Evolutionary conservation across 2,329 filamentous ascomycete species (phyloP).

Genomic region (Beauveria australis): DNA sequence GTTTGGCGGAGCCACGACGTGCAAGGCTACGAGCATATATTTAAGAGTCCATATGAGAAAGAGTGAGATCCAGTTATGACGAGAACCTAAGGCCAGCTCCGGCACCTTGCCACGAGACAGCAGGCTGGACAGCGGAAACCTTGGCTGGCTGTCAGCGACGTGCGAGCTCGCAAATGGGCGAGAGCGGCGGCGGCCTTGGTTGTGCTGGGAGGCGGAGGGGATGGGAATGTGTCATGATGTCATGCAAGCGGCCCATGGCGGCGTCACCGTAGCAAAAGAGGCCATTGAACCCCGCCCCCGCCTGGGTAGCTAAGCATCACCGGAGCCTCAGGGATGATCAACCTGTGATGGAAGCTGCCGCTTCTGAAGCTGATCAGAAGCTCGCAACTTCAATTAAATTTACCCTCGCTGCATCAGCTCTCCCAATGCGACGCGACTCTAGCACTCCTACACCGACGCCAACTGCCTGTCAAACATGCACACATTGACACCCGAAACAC

Average conservation of each 20-base stretch:
- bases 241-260: conserved; percentile 16
- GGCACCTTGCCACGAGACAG: neutral
- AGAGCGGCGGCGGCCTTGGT: neutral
- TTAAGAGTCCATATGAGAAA: neutral
- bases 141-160: neutral
- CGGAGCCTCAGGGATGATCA: too few relatives aligned
- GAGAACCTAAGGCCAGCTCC: neutral
- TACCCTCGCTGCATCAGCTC: too few relatives aligned
- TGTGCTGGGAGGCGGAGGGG: conserved; percentile 12
- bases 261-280: neutral
- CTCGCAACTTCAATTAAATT: neutral
- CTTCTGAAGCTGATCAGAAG: neutral
- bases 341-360: neutral
- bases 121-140: neutral
- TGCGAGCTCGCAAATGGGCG: neutral
- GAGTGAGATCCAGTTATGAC: neutral
- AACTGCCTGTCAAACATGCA: too few relatives aligned
- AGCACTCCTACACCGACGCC: too few relatives aligned
- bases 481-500: neutral
- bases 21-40: conserved; percentile 6
- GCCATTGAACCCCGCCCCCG: neutral
- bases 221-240: conserved; percentile 28
- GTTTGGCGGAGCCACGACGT: neutral
- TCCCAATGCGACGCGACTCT: too few relatives aligned
- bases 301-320: neutral